These are phyloP conservation scores for Cladorrhinum sp. DNA, from an alignment of 2,329 filamentous ascomycete species.

Conservation along the genomic window DNA sequence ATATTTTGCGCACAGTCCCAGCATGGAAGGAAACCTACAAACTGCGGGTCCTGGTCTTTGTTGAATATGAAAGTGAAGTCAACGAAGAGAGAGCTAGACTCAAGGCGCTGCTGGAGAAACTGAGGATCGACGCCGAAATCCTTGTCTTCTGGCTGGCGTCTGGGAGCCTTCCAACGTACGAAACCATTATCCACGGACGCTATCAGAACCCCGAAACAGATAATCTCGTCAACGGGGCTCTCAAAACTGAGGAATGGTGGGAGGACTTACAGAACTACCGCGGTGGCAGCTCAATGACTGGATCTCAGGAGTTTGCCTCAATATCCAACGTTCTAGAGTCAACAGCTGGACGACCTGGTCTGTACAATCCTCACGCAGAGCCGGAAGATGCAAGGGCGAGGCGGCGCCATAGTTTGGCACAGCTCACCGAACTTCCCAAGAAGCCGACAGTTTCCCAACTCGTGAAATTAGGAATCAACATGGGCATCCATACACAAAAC, in stretches of 20 bases:
- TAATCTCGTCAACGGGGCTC: conserved; percentile 59
- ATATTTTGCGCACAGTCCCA: conserved; percentile 77
- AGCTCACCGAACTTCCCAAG: conserved; percentile 60
- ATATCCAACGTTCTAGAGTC: conserved; percentile 44
- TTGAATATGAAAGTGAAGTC: conserved; percentile 83
- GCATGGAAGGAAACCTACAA: conserved; percentile 73
- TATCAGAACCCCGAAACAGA: conserved; percentile 53
- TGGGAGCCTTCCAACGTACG: conserved; percentile 68
- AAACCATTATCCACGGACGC: conserved; percentile 73
- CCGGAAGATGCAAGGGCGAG: conserved; percentile 27
- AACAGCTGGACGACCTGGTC: conserved; percentile 40
- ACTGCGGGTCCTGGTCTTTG: conserved; percentile 78
- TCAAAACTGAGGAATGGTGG: conserved; percentile 81
- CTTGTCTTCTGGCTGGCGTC: conserved; percentile 79
- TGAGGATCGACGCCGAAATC: conserved; percentile 77
- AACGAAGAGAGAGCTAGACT: conserved; percentile 73
- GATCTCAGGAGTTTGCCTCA: conserved; percentile 43
- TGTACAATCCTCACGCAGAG: conserved; percentile 42
- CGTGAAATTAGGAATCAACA: conserved; percentile 58
- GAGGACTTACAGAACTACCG: conserved; percentile 62
- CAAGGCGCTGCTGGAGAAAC: conserved; percentile 69
- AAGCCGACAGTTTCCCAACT: conserved; percentile 53
- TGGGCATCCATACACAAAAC: conserved; percentile 74
- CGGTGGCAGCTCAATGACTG: conserved; percentile 36
- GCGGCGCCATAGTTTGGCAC: conserved; percentile 50